Evolutionary conservation across 2,329 filamentous ascomycete species (phyloP), one percentile per base, ranked within the genome.

Genomic region (Verticillium dahliae): DNA sequence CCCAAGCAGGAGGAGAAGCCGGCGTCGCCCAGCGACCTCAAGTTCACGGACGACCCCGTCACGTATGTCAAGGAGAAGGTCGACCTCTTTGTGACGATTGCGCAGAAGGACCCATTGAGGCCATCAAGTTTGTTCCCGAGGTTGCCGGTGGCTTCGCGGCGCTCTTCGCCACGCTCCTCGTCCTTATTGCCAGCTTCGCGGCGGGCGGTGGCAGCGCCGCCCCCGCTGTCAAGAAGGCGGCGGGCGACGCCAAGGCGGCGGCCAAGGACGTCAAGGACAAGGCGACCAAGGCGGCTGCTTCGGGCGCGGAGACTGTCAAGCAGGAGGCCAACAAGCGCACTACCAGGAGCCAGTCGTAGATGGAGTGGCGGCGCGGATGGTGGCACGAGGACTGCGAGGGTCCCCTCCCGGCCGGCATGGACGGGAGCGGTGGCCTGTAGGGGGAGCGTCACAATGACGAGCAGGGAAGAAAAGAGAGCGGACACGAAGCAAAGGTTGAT

Each of bases 11-110:
- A 79, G 61, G 80, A 86, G 66, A 85, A 85, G 73, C 80, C 86
- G 71, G 86, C 88, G 78, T 89, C 87, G 59, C 88, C 90, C 66
- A 83, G 79, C 63, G 90, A 94, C 76, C 87, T 96, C 67, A 89
- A 86, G 76, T 98, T 99, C 89, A 79, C 86, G 71, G 94, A 97
- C 67, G 91, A 97, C 83, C 95, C 95, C 57, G 85, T 97, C 69
- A 80, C 80, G 69, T 99, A 90, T 78, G 76, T 97, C 78, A 91
- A 88, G 79, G 91, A 97, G 88, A 98, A 97, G 87, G 76, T 96
- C 65, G 89, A 96, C 69, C 87, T 96, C 66, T 99, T 99, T 85
- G 75, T 95, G 70, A 88, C 88, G 69, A 88, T 98, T 71, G 90
- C 80, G 74, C 86, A 91, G 82, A 85, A 86, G 70, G 89, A 96